Percentiles rank a stretch among this genome's conserved stretches.
Conservation (phyloP, 805 yeast species). For the Cyberlindnera xishuangbannaensis region DNA sequence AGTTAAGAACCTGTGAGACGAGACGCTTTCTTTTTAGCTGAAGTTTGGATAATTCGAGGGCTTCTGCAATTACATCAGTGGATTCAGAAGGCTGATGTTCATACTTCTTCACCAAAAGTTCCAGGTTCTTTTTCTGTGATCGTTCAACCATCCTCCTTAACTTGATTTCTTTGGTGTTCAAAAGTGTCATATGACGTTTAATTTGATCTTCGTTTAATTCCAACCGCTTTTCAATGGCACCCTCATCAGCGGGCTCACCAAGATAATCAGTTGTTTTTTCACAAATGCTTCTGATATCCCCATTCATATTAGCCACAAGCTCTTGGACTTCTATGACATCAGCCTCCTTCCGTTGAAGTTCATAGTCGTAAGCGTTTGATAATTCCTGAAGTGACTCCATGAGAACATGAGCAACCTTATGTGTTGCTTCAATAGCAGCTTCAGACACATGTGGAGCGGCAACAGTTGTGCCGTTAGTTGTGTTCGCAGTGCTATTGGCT, state of each 20-base stretch:
- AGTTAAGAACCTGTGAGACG: slow-evolving; percentile 30
- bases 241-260: slow-evolving; percentile 15
- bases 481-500: slow-evolving; percentile 3
- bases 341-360: slow-evolving; percentile 47
- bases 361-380: slow-evolving; percentile 48
- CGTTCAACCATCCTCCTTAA: slow-evolving; percentile 25
- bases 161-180: slow-evolving; percentile 21
- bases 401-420: slow-evolving; percentile 45
- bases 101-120: slow-evolving; percentile 2
- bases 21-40: slow-evolving; percentile 37
- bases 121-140: slow-evolving; percentile 24
- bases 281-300: slow-evolving; percentile 34
- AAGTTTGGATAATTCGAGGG: slow-evolving; percentile 32
- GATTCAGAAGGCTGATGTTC: background rate
- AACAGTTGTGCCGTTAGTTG: slow-evolving; percentile 6
- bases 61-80: slow-evolving; percentile 14
- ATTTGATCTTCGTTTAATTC: slow-evolving; percentile 16
- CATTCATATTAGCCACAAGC: slow-evolving; percentile 35
- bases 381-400: slow-evolving; percentile 41
- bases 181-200: slow-evolving; percentile 16
- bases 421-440: slow-evolving; percentile 48
- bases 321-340: slow-evolving; percentile 45
- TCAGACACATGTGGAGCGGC: slow-evolving; percentile 42
- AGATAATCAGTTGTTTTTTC: slow-evolving; percentile 19
- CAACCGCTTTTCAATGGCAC: slow-evolving; percentile 9